Evolutionary conservation across 2,329 filamentous ascomycete species (phyloP), one percentile per base, ranked within the genome.

Genomic region (Cercospora brassicicola): DNA sequence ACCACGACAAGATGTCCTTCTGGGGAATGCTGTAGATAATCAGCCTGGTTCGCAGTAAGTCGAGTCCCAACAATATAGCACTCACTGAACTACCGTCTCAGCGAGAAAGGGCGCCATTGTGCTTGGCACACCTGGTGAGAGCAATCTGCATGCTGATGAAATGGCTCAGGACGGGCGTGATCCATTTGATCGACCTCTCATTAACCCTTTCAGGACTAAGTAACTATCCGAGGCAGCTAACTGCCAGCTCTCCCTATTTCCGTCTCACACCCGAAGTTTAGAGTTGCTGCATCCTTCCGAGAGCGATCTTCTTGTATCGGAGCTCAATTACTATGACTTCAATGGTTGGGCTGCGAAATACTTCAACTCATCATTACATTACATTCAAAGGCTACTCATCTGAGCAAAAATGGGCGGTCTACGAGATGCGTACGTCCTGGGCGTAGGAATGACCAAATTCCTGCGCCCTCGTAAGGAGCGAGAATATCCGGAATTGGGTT

Each of bases 391-490:
- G 11, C 20, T 23, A 5, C 23, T 7, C 4, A 26, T 53, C 18
- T 20, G 4, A 26, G 18, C 48, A 28, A 15, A 53, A 2, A 53
- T 53, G 48, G 48, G 18, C 20, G 18, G 20, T 53, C 48, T 53
- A 20, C 8, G 48, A 10, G 48, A 53, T 15, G 48, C 48, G 20
- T 98, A 97, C 85, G 92, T 98, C 78, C 89, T 98, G 69, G 94
- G 94, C 84, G 94, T 98, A 74, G 94, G 94, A 83, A 95, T 98
- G 91, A 98, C 94, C 82, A 96, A 96, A 82, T 98, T 98, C 87
- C 94, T 97, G 87, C 97, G 97, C 84, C 94, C 94, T 26, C 48
- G 48, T 8, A 53, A 53, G 13, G 48, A 36, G n/a, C 36, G 20
- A 9, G 20, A 23, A 39, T 39, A 59, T 53, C 20, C 57, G 18